Base-by-base conservation (phyloP, 306 rosid genomes). In the Gastrolobium bilobum region DNA sequence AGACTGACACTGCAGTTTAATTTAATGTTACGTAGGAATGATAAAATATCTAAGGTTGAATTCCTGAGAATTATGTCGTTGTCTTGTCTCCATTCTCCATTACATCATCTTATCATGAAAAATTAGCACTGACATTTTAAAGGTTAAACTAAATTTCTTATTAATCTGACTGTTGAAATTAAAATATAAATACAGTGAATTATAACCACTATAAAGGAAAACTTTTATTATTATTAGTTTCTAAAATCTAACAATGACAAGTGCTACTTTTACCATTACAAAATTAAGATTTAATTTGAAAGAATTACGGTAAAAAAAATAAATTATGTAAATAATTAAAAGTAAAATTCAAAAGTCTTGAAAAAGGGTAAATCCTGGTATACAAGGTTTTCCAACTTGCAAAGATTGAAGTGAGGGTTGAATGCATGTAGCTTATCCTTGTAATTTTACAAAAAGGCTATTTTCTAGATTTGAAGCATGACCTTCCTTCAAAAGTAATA, bases 1-100 rank as follows among this genome's bases (percentile, higher is more conserved):
- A 14, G 53, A 37, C 26, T 47, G 64, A 30, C 72, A 67, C 48
- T 26, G 42, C 33, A 37, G 67, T 30, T 57, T 40, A 74, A 40
- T 60, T 38, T 39, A 3, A 59, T 53, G 70, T 31, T 14, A 34
- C 3, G 6, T 46, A 46, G 11, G 52, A 44, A 54, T 38, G 59
- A 60, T 39, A 71, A 40, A 40, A 26, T 42, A 8, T 62, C 43
- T 52, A 6, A 30, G 9, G 51, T 39, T 72, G 47, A 65, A 57
- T 44, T 72, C 6, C 2, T 61, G 20, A 33, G 7, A 52, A 63
- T 15, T 4, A 5, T 61, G 48, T 40, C 1, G 14, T 14, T 14
- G 29, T 14, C 2, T 15, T 52, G 26, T n/a, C 33, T 53, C 7
- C 33, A 20, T 1, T 42, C 47, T 42, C 8, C 48, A 3, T 44